Percentiles rank a stretch among this genome's conserved stretches.
Evolutionary conservation across 1,284 basidiomycete species (phyloP).

Genomic region (Ceratobasidium sp.): DNA sequence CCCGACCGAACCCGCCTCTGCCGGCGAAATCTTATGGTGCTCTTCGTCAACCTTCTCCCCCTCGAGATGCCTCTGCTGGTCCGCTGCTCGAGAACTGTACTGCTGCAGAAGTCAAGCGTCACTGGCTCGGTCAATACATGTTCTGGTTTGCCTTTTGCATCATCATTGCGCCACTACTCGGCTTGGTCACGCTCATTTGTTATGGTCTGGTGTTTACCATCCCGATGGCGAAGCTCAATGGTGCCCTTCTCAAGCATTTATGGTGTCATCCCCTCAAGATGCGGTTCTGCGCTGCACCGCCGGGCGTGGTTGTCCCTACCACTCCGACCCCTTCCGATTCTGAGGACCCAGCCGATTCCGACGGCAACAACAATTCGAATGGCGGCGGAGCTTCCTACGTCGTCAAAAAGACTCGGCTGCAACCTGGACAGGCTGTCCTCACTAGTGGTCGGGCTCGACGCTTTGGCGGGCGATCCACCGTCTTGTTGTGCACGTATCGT

Average conservation of each 20-base stretch:
- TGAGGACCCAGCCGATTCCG: constrained; percentile 46
- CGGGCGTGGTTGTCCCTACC: constrained; percentile 53
- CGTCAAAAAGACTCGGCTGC: constrained; percentile 67
- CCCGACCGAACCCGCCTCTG: constrained; percentile 44
- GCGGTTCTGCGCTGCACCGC: constrained; percentile 88
- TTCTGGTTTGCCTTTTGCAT: constrained; percentile 83
- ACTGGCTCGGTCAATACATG: constrained; percentile 61
- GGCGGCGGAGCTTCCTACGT: constrained; percentile 59
- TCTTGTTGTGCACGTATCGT: constrained; percentile 94
- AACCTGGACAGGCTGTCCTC: constrained; percentile 78
- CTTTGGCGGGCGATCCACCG: constrained; percentile 66
- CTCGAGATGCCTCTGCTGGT: constrained; percentile 4
- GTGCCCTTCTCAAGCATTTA: constrained; percentile 90
- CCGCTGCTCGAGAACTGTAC: constrained; percentile 3
- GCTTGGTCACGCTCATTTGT: constrained; percentile 76
- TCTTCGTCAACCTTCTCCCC: constrained; percentile 32
- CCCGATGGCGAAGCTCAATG: constrained; percentile 97
- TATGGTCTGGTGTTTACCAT: constrained; percentile 95
- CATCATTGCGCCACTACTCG: constrained; percentile 89
- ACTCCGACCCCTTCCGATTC: constrained; percentile 41
- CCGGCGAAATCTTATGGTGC: constrained; percentile 48
- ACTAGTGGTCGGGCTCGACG: constrained; percentile 66
- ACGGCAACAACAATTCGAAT: constrained; percentile 47
- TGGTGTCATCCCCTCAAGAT: constrained; percentile 84
- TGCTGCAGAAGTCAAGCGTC: constrained; percentile 27